Evolutionary conservation across 2,329 filamentous ascomycete species (phyloP).

Genomic region (Diaporthe vexans): DNA sequence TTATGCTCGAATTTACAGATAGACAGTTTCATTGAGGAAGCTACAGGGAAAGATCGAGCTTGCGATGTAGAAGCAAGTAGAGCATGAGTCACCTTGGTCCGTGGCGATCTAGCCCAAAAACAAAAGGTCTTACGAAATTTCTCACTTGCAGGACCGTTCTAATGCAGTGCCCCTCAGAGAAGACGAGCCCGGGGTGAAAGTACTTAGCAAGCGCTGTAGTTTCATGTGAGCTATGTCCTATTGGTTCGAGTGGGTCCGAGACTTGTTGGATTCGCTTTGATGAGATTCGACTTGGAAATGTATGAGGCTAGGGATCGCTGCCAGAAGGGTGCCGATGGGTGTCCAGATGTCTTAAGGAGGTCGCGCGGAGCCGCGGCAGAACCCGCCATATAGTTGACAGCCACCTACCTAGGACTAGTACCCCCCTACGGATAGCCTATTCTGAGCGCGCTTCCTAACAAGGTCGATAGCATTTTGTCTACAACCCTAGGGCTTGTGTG

Average conservation of each 20-base stretch:
- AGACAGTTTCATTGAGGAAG: no score
- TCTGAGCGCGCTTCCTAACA: no score
- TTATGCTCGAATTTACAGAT: neutral
- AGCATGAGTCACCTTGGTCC: no score
- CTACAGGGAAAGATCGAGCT: neutral
- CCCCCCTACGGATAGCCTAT: no score
- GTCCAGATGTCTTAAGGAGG: neutral
- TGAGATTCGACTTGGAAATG: neutral
- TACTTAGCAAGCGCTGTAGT: neutral
- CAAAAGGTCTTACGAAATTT: neutral
- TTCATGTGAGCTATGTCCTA: neutral
- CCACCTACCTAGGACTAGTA: neutral
- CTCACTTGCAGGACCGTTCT: neutral
- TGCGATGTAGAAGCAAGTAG: no score
- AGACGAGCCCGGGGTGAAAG: neutral
- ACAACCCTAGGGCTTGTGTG: no score
- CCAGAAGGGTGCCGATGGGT: neutral
- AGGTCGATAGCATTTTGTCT: no score
- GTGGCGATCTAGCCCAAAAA: neutral
- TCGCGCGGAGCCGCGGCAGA: neutral
- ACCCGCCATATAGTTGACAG: neutral
- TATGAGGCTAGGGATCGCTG: neutral
- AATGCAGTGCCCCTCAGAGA: neutral
- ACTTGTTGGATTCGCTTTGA: neutral
- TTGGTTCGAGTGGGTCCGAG: neutral